Evolutionary conservation across 768 basidiomycete species (phyloP), one percentile per base, ranked within the genome.

Genomic region (Hygrophorus russula): DNA sequence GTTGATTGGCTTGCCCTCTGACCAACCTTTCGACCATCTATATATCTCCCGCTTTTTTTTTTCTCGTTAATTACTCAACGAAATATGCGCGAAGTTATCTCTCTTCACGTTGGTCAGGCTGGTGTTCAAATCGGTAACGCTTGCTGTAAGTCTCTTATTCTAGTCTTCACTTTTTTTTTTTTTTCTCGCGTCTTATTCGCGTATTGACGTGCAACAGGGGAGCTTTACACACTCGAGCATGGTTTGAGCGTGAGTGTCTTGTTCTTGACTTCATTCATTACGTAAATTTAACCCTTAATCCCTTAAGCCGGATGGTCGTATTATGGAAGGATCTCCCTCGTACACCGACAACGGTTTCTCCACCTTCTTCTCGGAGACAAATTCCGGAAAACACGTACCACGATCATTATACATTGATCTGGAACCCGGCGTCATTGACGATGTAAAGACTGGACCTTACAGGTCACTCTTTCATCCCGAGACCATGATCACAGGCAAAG

Each of bases 201-300:
- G 49, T 44, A 43, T 58, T 49, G 52, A 49, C 46, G 47, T 27
- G 40, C 49, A 49, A 56, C 58, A 90, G 87, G 88, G 93, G 93
- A 96, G 66, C 80, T 97, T 49, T 99, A 98, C 71, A 96, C 92
- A 53, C 74, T 97, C 57, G 94, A 99, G 66, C 94, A 97, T 59
- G 94, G 94, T 55, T 72, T 99, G 46, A 88, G 80, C 66, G 93
- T 94, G 61, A 59, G 87, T 73, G 13, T 33, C 17, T 45, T 37
- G 13, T 33, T 28, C 44, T 15, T 30, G 12, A 37, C 42, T 28
- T 6, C 35, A 20, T 20, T 28, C 19, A 33, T 44, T 42, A 24
- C 24, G 24, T 20, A 39, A 32, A 44, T 46, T 38, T 34, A 30
- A 34, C 50, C 57, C 19, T 52, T 57, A 42, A 42, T 38, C 56